These are phyloP conservation scores for Scorias spongiosa DNA, from an alignment of 2,329 filamentous ascomycete species.

Conservation along the genomic window DNA sequence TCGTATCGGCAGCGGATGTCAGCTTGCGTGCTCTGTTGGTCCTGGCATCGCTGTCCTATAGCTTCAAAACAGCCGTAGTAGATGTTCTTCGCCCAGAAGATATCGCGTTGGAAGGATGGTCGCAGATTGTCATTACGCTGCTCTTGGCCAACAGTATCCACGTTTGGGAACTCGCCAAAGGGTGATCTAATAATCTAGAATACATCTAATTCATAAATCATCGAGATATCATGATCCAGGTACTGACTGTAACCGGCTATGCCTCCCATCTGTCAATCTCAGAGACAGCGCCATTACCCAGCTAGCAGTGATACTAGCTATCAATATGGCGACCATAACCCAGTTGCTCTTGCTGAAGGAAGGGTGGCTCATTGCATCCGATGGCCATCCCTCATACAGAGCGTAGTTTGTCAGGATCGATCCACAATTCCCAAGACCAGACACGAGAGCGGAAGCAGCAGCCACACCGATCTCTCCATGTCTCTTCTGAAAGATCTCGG, in stretches of 20 bases:
- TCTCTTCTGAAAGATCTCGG: constrained; percentile 74
- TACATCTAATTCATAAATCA: too few species aligned
- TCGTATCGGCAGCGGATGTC: constrained; percentile 17
- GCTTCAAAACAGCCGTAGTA: constrained; percentile 7
- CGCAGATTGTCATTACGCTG: neutral
- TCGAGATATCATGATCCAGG: neutral
- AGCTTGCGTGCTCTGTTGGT: constrained; percentile 12
- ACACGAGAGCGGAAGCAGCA: constrained; percentile 70
- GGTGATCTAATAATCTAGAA: neutral
- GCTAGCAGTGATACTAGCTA: constrained; percentile 59
- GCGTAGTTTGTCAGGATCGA: constrained; percentile 81
- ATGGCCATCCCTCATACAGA: constrained; percentile 73
- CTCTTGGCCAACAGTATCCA: neutral
- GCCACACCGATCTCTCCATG: constrained; percentile 87
- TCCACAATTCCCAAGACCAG: constrained; percentile 72
- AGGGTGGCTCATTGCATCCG: constrained; percentile 43
- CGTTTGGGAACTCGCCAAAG: neutral
- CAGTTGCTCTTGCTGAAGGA: constrained; percentile 47
- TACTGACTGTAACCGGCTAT: neutral
- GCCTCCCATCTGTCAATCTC: constrained; percentile 15
- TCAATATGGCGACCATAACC: constrained; percentile 75
- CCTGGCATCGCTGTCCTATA: constrained; percentile 11
- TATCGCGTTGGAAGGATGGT: neutral
- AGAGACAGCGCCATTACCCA: constrained; percentile 53
- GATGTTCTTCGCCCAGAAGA: constrained; percentile 12